Evolutionary conservation across 176 grass and related monocot species (phyloP).

Genomic region (Tillandsia fasciculata): DNA sequence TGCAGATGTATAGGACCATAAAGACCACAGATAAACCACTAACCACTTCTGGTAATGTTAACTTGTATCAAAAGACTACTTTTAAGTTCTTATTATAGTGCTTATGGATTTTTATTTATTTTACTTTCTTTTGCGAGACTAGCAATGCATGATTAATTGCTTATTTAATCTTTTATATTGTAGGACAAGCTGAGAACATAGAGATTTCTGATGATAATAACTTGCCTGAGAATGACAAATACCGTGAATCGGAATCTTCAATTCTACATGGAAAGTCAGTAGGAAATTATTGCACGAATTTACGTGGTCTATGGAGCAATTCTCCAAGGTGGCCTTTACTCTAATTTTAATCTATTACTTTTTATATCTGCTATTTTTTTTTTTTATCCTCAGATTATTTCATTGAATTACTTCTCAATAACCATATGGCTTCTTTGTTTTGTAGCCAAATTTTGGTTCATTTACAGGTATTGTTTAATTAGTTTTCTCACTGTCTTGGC

Average conservation of each 20-base stretch:
- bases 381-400: not conserved
- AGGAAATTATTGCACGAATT: slow-evolving; percentile 34
- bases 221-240: slow-evolving; percentile 34
- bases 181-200: slow-evolving; percentile 49
- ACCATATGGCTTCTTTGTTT: no score
- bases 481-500: not conserved
- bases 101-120: not conserved
- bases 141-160: not conserved
- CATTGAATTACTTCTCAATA: slow-evolving; percentile 12
- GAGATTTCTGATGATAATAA: slow-evolving; percentile 57
- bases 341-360: no score
- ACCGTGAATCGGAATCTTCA: slow-evolving; percentile 57
- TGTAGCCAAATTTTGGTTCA: not conserved
- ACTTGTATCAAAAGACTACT: not conserved
- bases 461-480: slow-evolving; percentile 5
- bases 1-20: slow-evolving; percentile 96
- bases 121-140: not conserved
- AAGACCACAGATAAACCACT: slow-evolving; percentile 72
- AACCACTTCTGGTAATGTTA: slow-evolving; percentile 37
- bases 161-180: slow-evolving; percentile 11
- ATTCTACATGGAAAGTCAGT: slow-evolving; percentile 37
- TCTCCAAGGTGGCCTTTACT: slow-evolving; percentile 44
- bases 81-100: not conserved
- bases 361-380: not conserved
- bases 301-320: slow-evolving; percentile 54